Evolutionary conservation across 495 filamentous ascomycete genomes (phyloP).

Genomic region (Talaromyces thailandensis): DNA sequence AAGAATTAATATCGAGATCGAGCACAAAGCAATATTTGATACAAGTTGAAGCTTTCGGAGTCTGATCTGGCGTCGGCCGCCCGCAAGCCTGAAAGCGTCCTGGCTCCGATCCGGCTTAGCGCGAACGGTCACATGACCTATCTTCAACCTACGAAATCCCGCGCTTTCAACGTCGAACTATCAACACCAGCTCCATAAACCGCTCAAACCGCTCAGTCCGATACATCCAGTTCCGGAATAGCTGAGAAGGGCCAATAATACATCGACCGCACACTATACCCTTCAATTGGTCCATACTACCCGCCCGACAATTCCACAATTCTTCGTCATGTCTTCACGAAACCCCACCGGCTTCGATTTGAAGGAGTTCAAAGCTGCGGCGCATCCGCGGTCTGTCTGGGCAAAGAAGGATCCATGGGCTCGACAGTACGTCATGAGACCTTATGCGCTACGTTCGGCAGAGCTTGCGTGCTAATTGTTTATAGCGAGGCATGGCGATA

Average conservation of each 20-base stretch:
- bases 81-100: neutral
- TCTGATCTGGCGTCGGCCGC: neutral
- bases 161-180: neutral
- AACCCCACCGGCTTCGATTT: slow-evolving; percentile 84
- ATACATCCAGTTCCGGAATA: neutral
- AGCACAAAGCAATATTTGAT: neutral
- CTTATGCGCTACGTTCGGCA: neutral
- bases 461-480: neutral
- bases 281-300: neutral
- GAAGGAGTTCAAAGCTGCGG: slow-evolving; percentile 58
- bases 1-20: neutral
- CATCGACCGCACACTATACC: neutral
- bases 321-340: slow-evolving; percentile 37
- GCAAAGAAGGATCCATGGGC: slow-evolving; percentile 80
- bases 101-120: slow-evolving; percentile 3
- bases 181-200: neutral
- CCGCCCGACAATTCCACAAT: neutral
- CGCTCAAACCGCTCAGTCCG: neutral
- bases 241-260: neutral
- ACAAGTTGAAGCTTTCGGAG: slow-evolving; percentile 3
- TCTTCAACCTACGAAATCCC: neutral
- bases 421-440: slow-evolving; percentile 45
- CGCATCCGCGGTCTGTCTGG: slow-evolving; percentile 46
- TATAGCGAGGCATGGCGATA: slow-evolving; percentile 90
- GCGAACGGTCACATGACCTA: neutral